Evolutionary conservation across 2,329 filamentous ascomycete species (phyloP).

Genomic region (Paracorniculantispora psalliotae): DNA sequence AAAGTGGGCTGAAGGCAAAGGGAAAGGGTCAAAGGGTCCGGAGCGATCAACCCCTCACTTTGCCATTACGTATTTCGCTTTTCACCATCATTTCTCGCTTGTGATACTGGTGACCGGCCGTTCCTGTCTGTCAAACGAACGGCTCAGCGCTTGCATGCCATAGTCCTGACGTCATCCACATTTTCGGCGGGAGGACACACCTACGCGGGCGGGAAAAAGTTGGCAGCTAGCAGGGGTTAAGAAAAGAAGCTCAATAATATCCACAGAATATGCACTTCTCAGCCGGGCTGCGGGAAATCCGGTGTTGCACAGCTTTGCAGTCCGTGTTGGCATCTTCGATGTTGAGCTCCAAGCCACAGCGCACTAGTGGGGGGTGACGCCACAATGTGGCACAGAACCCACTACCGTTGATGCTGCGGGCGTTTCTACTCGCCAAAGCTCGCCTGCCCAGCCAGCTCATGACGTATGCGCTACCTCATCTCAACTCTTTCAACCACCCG

Average conservation of each 20-base stretch:
- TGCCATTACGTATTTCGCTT: slow-evolving; percentile 9
- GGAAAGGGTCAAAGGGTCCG: slow-evolving; percentile 4
- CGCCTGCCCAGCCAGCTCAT: neutral
- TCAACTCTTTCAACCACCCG: neutral
- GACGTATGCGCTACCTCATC: slow-evolving; percentile 12
- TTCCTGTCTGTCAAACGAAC: slow-evolving; percentile 8
- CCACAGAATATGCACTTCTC: neutral
- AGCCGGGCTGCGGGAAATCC: neutral
- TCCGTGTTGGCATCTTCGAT: neutral
- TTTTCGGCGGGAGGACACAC: neutral
- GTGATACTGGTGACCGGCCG: slow-evolving; percentile 7
- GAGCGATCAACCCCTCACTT: slow-evolving; percentile 8
- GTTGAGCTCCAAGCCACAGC: slow-evolving; percentile 2
- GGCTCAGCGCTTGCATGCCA: neutral
- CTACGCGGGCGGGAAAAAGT: neutral
- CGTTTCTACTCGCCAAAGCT: neutral
- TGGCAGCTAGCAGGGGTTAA: neutral
- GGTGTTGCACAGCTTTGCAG: neutral
- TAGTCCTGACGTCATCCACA: slow-evolving; percentile 11
- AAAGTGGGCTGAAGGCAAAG: slow-evolving; percentile 4
- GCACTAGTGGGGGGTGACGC: neutral
- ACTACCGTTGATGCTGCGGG: neutral
- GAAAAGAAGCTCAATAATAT: neutral
- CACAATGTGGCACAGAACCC: slow-evolving; percentile 12
- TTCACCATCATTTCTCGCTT: neutral